Evolutionary conservation across 1,139 yeast species (phyloP).

Genomic region (Kurtzmaniella natalensis): DNA sequence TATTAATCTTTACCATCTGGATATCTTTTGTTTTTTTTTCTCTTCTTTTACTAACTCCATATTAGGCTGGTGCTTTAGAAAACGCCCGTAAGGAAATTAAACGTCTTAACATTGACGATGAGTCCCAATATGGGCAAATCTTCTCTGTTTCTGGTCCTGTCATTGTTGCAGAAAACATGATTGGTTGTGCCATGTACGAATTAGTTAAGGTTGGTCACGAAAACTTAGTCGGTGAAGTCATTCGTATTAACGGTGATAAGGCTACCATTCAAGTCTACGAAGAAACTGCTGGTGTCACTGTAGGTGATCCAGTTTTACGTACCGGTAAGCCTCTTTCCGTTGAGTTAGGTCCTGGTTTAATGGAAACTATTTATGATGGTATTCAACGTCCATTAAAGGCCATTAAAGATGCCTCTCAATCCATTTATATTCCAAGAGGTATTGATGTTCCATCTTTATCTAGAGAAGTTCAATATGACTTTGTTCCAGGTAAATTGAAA

Average conservation of each 20-base stretch:
- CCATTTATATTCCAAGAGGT: constrained; percentile 98
- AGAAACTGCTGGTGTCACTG: constrained; percentile 98
- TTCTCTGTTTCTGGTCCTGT: constrained; percentile 98
- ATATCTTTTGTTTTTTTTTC: too few species aligned
- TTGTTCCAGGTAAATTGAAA: constrained; percentile 70
- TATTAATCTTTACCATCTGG: too few species aligned
- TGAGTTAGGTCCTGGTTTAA: constrained; percentile 97
- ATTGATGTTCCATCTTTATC: constrained; percentile 91
- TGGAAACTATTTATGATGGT: constrained; percentile 99
- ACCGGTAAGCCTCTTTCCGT: constrained; percentile 98
- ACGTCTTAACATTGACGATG: constrained; percentile 75
- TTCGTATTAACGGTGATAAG: constrained; percentile 92
- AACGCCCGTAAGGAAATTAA: constrained; percentile 93
- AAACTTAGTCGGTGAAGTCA: constrained; percentile 94
- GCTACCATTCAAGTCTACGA: constrained; percentile 98
- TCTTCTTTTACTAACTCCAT: constrained; percentile 14
- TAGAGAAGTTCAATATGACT: constrained; percentile 79
- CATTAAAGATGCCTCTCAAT: constrained; percentile 78
- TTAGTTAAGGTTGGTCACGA: constrained; percentile 96
- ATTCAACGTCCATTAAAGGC: constrained; percentile 97
- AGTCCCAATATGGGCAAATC: constrained; percentile 80
- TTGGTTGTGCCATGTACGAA: constrained; percentile 99
- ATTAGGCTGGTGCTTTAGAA: constrained; percentile 91
- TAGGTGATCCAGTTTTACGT: constrained; percentile 96
- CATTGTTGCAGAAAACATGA: constrained; percentile 95